phyloP scores from a whole-genome alignment of 2,329 filamentous ascomycete species.

The Neocucurbitaria cava region DNA sequence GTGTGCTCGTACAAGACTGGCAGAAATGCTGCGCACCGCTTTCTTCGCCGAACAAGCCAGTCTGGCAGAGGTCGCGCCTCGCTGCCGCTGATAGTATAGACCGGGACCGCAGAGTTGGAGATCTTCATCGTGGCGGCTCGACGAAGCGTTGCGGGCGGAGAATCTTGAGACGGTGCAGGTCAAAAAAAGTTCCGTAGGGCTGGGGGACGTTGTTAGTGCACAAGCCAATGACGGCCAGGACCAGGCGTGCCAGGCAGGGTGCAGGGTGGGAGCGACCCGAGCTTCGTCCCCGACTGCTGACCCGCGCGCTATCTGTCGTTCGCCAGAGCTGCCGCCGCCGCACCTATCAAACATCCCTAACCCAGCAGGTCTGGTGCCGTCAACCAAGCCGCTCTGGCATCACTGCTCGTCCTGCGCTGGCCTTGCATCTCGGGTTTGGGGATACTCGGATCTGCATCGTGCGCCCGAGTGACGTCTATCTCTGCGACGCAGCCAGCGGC shows the following conservation, averaged over 20 bases:
- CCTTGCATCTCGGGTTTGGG: background rate
- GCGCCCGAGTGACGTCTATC: background rate
- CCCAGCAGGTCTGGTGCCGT: background rate
- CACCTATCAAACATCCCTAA: background rate
- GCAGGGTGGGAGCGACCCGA: background rate
- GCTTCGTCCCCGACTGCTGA: background rate
- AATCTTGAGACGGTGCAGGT: background rate
- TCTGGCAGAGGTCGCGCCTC: slow-evolving; percentile 88
- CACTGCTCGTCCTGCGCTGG: background rate
- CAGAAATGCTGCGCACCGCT: slow-evolving; percentile 50
- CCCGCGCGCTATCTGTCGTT: background rate
- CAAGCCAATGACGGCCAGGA: background rate
- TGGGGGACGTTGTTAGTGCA: slow-evolving; percentile 3
- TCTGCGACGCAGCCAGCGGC: background rate
- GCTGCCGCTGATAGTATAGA: slow-evolving; percentile 94
- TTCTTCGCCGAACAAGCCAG: slow-evolving; percentile 90
- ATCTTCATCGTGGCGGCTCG: slow-evolving; percentile 70
- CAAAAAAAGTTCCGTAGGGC: slow-evolving; percentile 12
- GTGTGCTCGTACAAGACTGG: background rate
- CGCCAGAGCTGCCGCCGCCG: slow-evolving; percentile 1
- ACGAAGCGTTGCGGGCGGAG: slow-evolving; percentile 5
- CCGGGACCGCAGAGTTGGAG: slow-evolving; percentile 81
- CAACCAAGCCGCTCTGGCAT: background rate
- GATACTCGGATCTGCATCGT: background rate
- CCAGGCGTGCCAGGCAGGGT: background rate